Percentiles rank a stretch among this genome's conserved stretches.
Conservation (phyloP, 768 basidiomycete genomes). For the Crucibulum laeve region DNA sequence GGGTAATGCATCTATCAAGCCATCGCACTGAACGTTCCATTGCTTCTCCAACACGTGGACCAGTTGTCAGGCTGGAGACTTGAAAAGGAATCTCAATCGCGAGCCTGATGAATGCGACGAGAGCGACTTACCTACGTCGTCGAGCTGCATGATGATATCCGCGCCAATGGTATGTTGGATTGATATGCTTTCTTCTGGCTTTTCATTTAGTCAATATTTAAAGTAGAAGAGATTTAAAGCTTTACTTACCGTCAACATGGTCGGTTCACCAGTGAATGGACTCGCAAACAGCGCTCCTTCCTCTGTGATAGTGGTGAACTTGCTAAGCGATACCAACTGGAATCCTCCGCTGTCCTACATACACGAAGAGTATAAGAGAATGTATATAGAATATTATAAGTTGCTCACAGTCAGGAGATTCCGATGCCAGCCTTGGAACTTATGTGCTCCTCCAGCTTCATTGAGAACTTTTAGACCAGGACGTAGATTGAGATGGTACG, state of each 20-base stretch:
- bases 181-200: constrained; percentile 90
- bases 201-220: constrained; percentile 1
- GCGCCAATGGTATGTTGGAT: constrained; percentile 90
- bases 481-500: constrained; percentile 85
- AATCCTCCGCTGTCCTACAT: constrained; percentile 85
- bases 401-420: constrained; percentile 76
- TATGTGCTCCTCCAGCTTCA: constrained; percentile 81
- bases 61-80: constrained; percentile 80
- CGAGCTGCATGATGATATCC: constrained; percentile 94
- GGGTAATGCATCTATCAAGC: constrained; percentile 83
- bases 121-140: constrained; percentile 72
- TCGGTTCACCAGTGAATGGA: constrained; percentile 83
- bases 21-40: constrained; percentile 87
- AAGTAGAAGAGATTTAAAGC: constrained; percentile 5
- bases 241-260: constrained; percentile 73
- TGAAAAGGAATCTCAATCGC: constrained; percentile 3
- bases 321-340: constrained; percentile 80
- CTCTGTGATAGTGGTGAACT: constrained; percentile 83
- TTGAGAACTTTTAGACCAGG: constrained; percentile 74
- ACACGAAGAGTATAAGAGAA: background rate
- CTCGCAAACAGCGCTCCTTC: constrained; percentile 83
- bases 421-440: constrained; percentile 82
- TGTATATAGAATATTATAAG: background rate
- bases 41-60: constrained; percentile 80
- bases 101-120: background rate